Base-by-base conservation (phyloP, 139 green algal genomes). In the Chlorella sp. region DNA sequence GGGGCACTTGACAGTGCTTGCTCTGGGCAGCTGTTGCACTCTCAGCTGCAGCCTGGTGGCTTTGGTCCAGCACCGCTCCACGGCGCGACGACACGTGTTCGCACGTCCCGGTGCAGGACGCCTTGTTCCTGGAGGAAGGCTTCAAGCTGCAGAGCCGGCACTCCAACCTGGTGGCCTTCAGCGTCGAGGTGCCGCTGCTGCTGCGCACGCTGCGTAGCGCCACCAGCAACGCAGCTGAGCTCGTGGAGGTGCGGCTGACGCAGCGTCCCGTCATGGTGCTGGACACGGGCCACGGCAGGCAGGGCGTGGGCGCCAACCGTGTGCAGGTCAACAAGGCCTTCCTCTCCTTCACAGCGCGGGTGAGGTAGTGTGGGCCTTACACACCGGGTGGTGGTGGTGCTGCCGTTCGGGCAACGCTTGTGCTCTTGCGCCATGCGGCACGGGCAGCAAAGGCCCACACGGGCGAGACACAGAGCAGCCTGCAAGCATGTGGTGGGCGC, bases 91-190 rank as follows among this genome's bases (percentile, higher is more conserved):
- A 26, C 67, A 72, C 67, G 62, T 5, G 27, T 26, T 3, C 67
- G 6, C 67, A 35, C 36, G 6, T 55, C 17, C 10, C 10, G 10
- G 2, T 72, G n/a, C 85, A 94, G 88, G 76, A 80, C 3, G 76
- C 86, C 0, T 34, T 94, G 30, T 95, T 95, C 66, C 74, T 89
- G 49, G 24, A 70, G 1, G 75, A 78, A 1, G 77, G 29, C 2
- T 91, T 80, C 74, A 70, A 59, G 23, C 75, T 84, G 22, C 32
- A 81, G n/a, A 91, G 82, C 80, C 77, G 79, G 20, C 79, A 90
- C 62, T 50, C 85, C 49, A 89, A 95, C 73, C 61, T 89, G 1
- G 92, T 96, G 5, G 90, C 81, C 2, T 93, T 96, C 59, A 51
- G 62, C 0, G 66, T 88, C n/a, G 86, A 93, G n/a, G 36, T 93